Evolutionary conservation across 768 basidiomycete species (phyloP), one percentile per base, ranked within the genome.

Genomic region (Daedaleopsis sinensis): DNA sequence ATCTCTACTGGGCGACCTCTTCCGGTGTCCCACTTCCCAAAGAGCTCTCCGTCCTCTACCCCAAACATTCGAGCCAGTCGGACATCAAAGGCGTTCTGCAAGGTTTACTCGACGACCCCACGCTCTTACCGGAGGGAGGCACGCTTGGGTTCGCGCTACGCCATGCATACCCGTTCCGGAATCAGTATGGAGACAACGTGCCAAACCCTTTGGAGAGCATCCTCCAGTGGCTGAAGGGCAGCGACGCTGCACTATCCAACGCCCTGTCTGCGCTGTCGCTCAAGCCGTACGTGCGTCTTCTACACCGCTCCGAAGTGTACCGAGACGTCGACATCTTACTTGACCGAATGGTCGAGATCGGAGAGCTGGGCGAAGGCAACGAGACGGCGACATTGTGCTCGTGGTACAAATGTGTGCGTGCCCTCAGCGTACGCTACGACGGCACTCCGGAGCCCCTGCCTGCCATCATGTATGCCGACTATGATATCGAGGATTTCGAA

Each of bases 71-170:
- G 15, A 65, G 65, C 42, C 21, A 23, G 10, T 11, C 24, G 2
- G 48, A 36, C 7, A 57, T 74, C 27, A 44, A 39, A 11, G 27
- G 48, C 57, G 42, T 62, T 63, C 47, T 73, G 64, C 2, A 39
- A 39, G 54, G 58, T 11, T 71, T 81, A 12, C 66, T 82, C 5
- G 23, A 57, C 5, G 70, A 79, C 58, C 57, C 66, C 1, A 36
- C 42, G 1, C 76, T 80, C 55, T 68, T 62, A 16, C 74, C 77
- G 0, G 32, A 73, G 3, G 79, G 80, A 5, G 79, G 81, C 6
- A 65, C 49, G 8, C 69, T 82, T 10, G 78, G 73, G 1, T 83
- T 81, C 52, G 76, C 77, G 7, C 63, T 82, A n/a, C 66, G 65
- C 4, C 73, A 77, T 65, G 62, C 65, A 52, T 82, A 65, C 37